These are phyloP conservation scores for Microbotryum violaceum DNA, from an alignment of 1,284 basidiomycete species.

Conservation along the genomic window DNA sequence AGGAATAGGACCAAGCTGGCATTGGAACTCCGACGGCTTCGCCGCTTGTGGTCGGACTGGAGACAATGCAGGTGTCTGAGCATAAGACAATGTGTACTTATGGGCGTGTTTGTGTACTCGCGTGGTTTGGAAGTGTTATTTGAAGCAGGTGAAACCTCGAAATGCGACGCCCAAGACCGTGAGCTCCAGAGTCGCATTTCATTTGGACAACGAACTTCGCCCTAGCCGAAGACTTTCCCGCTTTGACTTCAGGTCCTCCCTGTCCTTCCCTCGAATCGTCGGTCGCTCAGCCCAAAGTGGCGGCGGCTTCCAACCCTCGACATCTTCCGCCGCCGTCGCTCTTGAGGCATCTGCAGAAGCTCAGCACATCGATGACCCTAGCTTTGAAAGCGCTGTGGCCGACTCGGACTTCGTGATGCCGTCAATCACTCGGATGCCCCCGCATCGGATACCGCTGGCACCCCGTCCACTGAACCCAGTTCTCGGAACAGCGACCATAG, in stretches of 20 bases:
- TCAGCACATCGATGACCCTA: background rate
- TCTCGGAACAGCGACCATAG: background rate
- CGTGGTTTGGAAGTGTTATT: too few relatives aligned
- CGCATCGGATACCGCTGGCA: background rate
- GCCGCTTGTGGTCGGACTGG: too few relatives aligned
- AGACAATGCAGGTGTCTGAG: too few relatives aligned
- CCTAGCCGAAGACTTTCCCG: conserved; percentile 18
- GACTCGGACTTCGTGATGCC: conserved; percentile 8
- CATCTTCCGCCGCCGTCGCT: conserved; percentile 1
- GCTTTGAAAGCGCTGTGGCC: background rate
- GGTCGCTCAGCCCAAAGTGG: background rate
- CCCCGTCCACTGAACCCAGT: conserved; percentile 1
- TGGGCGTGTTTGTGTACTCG: too few relatives aligned
- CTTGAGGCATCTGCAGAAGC: background rate
- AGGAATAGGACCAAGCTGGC: too few relatives aligned
- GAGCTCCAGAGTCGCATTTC: too few relatives aligned
- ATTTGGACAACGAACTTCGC: too few relatives aligned
- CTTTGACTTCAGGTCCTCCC: conserved; percentile 5
- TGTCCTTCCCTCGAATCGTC: conserved; percentile 7
- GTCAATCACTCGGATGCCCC: conserved; percentile 5
- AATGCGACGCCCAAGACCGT: too few relatives aligned
- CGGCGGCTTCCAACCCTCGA: background rate
- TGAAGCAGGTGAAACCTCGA: too few relatives aligned
- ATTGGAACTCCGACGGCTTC: too few relatives aligned
- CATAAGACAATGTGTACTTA: too few relatives aligned